These are phyloP conservation scores for Cystofilobasidium ferigula DNA, from an alignment of 768 basidiomycete genomes.

Conservation along the genomic window DNA sequence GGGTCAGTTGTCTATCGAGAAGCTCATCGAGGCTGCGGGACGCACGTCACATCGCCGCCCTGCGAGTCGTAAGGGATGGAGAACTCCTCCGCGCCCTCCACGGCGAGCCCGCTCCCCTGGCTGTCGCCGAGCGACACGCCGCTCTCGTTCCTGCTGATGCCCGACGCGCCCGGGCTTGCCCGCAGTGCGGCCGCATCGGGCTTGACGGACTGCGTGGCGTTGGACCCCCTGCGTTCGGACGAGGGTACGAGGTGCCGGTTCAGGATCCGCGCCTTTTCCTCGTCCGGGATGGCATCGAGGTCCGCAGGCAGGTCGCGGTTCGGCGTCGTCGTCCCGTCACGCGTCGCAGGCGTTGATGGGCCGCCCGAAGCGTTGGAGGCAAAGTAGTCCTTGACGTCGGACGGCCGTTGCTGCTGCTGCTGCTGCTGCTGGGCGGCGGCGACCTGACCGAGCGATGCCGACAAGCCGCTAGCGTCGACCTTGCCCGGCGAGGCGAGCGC, in stretches of 20 bases:
- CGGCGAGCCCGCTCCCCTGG: background rate
- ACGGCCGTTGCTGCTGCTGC: background rate
- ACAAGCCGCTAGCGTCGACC: background rate
- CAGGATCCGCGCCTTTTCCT: slow-evolving; percentile 19
- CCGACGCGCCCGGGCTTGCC: slow-evolving; percentile 2
- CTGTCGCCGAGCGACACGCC: slow-evolving; percentile 13
- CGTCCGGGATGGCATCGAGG: slow-evolving; percentile 15
- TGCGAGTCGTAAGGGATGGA: slow-evolving; percentile 78
- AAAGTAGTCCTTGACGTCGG: background rate
- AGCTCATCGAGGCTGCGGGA: slow-evolving; percentile 30
- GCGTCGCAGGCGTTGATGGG: background rate
- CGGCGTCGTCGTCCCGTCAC: background rate
- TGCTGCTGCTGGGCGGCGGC: too few relatives aligned
- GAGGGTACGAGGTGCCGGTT: slow-evolving; percentile 23
- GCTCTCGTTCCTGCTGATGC: slow-evolving; percentile 11
- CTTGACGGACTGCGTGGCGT: background rate
- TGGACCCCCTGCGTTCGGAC: slow-evolving; percentile 13
- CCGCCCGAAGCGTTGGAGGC: background rate
- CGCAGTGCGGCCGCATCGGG: background rate
- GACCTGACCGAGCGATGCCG: slow-evolving; percentile 3
- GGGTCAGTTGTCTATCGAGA: slow-evolving; percentile 22
- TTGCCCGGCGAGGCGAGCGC: background rate
- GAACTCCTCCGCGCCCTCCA: slow-evolving; percentile 53
- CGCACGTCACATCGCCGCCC: slow-evolving; percentile 88
- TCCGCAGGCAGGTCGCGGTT: background rate